Evolutionary conservation across 768 basidiomycete species (phyloP).

Genomic region (Chalciporus piperatus): DNA sequence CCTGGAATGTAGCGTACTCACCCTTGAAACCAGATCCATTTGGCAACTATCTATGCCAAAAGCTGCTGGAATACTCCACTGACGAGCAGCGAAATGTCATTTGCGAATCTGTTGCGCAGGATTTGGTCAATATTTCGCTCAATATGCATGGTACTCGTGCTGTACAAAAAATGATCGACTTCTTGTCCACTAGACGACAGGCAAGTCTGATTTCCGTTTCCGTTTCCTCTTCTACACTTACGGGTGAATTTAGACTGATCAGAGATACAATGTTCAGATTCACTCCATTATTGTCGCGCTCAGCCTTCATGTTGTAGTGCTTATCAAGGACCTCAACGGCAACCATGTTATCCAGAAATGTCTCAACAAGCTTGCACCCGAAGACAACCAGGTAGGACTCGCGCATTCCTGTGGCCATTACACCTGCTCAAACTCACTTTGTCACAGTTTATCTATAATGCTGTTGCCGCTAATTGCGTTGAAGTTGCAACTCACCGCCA

Average conservation of each 20-base stretch:
- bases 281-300: slow-evolving; percentile 95
- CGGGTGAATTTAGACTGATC: slow-evolving; percentile 65
- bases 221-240: slow-evolving; percentile 51
- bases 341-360: slow-evolving; percentile 99
- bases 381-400: slow-evolving; percentile 86
- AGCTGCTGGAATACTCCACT: slow-evolving; percentile 92
- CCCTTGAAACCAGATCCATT: slow-evolving; percentile 71
- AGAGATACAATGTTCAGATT: slow-evolving; percentile 85
- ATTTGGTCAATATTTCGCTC: slow-evolving; percentile 94
- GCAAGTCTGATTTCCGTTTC: slow-evolving; percentile 46
- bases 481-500: slow-evolving; percentile 98
- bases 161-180: slow-evolving; percentile 99
- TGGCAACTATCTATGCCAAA: slow-evolving; percentile 98
- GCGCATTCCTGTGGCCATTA: not conserved
- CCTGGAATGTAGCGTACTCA: slow-evolving; percentile 3
- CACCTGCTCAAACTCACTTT: not conserved
- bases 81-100: slow-evolving; percentile 97
- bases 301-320: slow-evolving; percentile 94
- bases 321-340: slow-evolving; percentile 98
- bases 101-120: slow-evolving; percentile 96
- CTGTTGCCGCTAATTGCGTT: slow-evolving; percentile 97
- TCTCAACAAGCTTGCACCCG: slow-evolving; percentile 94
- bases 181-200: slow-evolving; percentile 92
- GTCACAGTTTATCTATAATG: slow-evolving; percentile 93
- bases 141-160: slow-evolving; percentile 99